Conservation (phyloP, 2,329 filamentous ascomycete genomes). For the Botrytis hyacinthi region DNA sequence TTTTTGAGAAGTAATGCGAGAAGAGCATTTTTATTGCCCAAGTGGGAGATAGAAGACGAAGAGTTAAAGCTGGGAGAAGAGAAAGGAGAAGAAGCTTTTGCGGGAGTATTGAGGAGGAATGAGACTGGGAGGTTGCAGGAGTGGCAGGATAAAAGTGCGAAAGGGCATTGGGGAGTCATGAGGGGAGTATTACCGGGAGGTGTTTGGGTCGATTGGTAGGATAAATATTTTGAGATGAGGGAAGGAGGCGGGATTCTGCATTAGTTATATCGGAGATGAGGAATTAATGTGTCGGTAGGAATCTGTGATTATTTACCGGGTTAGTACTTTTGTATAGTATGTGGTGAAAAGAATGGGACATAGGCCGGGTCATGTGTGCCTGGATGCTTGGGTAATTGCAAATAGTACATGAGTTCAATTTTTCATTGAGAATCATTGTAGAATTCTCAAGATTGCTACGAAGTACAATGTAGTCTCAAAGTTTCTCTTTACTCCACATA, state of each 20-base stretch:
- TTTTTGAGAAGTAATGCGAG: conserved; percentile 70
- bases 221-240: not conserved
- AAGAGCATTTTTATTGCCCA: conserved; percentile 67
- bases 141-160: conserved; percentile 73
- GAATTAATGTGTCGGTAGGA: not conserved
- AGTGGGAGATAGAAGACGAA: conserved; percentile 58
- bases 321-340: not conserved
- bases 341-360: not conserved
- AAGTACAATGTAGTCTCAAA: not conserved
- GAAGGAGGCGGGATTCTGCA: not conserved
- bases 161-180: conserved; percentile 92
- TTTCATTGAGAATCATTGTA: not conserved
- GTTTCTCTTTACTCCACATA: not conserved
- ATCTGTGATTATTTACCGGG: not conserved
- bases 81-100: conserved; percentile 42
- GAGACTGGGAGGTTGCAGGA: conserved; percentile 65
- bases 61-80: conserved; percentile 32
- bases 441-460: not conserved
- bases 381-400: not conserved
- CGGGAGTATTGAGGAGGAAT: conserved; percentile 55
- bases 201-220: conserved; percentile 87
- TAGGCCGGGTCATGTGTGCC: not conserved
- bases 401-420: not conserved
- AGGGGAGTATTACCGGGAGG: conserved; percentile 70
- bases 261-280: not conserved